phyloP scores from a whole-genome alignment of 371 early-diverging fungal genomes.

The Smittium culicis region DNA sequence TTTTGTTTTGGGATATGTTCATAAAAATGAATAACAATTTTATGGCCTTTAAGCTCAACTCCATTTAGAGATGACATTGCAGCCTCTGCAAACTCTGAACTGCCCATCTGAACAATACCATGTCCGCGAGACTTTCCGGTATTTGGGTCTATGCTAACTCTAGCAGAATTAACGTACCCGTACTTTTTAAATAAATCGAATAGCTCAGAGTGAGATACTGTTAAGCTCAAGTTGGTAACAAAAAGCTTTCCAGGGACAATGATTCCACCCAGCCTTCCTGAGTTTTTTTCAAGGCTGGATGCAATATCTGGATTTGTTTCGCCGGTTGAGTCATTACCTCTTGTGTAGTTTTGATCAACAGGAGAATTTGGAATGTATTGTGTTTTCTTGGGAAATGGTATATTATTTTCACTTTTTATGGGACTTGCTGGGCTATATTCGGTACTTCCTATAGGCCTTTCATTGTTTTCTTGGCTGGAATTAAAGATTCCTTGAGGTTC shows the following conservation, averaged over 20 bases:
- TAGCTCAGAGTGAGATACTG: slow-evolving; percentile 33
- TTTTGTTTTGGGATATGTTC: slow-evolving; percentile 25
- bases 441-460: too few species aligned
- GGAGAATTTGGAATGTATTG: too few species aligned
- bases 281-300: background rate
- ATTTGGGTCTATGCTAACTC: slow-evolving; percentile 28
- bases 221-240: slow-evolving; percentile 30
- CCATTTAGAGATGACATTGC: slow-evolving; percentile 30
- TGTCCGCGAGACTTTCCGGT: slow-evolving; percentile 29
- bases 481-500: too few species aligned
- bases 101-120: slow-evolving; percentile 32
- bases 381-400: too few species aligned
- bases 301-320: background rate
- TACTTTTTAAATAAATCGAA: slow-evolving; percentile 33
- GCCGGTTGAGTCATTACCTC: too few species aligned
- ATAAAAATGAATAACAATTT: slow-evolving; percentile 29
- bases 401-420: too few species aligned
- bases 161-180: slow-evolving; percentile 32
- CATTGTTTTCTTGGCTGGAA: too few species aligned
- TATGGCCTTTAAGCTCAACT: slow-evolving; percentile 30
- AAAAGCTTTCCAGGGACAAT: slow-evolving; percentile 34
- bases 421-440: too few species aligned
- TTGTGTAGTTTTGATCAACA: too few species aligned
- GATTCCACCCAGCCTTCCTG: slow-evolving; percentile 26
- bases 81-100: slow-evolving; percentile 20